Evolutionary conservation across 2,329 filamentous ascomycete genomes (phyloP).

Genomic region (Aspergillus eucalypticola): DNA sequence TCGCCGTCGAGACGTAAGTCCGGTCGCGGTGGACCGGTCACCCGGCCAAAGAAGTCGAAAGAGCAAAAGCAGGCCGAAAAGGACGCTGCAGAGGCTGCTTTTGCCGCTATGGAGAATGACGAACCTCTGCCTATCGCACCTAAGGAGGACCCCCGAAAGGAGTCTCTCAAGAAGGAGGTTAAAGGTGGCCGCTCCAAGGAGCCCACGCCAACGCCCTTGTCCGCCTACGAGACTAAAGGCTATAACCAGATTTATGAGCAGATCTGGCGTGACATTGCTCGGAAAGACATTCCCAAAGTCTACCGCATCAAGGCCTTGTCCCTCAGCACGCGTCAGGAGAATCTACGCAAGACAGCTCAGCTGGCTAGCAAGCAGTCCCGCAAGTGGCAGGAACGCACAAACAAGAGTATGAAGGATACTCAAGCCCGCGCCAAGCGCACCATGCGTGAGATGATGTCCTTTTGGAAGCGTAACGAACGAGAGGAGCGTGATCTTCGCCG

Average conservation of each 20-base stretch:
- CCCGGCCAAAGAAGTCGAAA: conserved; percentile 84
- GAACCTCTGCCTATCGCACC: conserved; percentile 54
- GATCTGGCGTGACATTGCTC: conserved; percentile 91
- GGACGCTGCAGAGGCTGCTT: conserved; percentile 80
- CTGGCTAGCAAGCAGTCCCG: conserved; percentile 96
- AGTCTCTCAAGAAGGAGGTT: conserved; percentile 46
- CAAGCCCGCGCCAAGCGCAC: conserved; percentile 95
- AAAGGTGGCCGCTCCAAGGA: conserved; percentile 45
- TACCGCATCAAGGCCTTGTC: conserved; percentile 85
- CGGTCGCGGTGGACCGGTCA: conserved; percentile 52
- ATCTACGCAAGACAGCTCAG: conserved; percentile 95
- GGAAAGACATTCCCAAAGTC: conserved; percentile 91
- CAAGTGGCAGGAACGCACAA: conserved; percentile 94
- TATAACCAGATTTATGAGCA: conserved; percentile 98
- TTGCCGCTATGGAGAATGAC: conserved; percentile 64
- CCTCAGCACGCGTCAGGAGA: conserved; percentile 84
- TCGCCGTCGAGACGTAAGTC: conserved; percentile 54
- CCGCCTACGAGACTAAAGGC: conserved; percentile 79
- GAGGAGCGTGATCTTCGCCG: conserved; percentile 94
- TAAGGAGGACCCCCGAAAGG: conserved; percentile 55
- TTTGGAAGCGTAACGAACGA: conserved; percentile 98
- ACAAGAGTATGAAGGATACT: conserved; percentile 97
- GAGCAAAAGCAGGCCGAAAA: conserved; percentile 70
- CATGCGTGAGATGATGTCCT: conserved; percentile 99
- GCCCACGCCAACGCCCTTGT: conserved; percentile 53